Evolutionary conservation across 2,329 filamentous ascomycete species (phyloP).

Genomic region (Nemania diffusa): DNA sequence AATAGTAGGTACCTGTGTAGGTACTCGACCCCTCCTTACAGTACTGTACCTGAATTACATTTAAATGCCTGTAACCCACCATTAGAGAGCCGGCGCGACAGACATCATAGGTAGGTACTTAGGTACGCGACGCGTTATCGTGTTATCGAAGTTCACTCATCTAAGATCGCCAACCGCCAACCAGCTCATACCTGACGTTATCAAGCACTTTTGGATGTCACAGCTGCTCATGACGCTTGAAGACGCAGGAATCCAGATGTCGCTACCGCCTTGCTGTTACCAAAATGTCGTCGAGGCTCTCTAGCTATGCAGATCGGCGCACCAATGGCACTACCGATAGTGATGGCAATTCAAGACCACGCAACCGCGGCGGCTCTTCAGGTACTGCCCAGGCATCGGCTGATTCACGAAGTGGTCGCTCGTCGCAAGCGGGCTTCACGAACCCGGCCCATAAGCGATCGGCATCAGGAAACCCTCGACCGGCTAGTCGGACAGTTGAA

Average conservation of each 20-base stretch:
- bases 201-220: constrained; percentile 1
- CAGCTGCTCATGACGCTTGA: constrained; percentile 32
- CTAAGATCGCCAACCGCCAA: neutral
- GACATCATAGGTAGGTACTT: neutral
- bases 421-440: constrained; percentile 49
- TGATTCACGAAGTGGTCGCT: constrained; percentile 53
- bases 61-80: neutral
- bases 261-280: constrained; percentile 36
- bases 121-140: constrained; percentile 32
- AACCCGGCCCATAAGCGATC: constrained; percentile 65
- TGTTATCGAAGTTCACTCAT: constrained; percentile 15
- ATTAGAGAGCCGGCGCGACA: neutral
- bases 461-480: constrained; percentile 66
- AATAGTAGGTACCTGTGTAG: neutral
- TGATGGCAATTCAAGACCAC: constrained; percentile 45
- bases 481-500: constrained; percentile 60
- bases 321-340: constrained; percentile 53
- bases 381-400: constrained; percentile 34
- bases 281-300: constrained; percentile 53
- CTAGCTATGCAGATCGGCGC: constrained; percentile 55
- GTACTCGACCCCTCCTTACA: neutral
- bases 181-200: no score
- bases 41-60: neutral
- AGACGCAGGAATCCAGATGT: constrained; percentile 39
- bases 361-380: constrained; percentile 37